phyloP scores from a whole-genome alignment of 306 rosid genomes.

The Macrotyloma uniflorum region DNA sequence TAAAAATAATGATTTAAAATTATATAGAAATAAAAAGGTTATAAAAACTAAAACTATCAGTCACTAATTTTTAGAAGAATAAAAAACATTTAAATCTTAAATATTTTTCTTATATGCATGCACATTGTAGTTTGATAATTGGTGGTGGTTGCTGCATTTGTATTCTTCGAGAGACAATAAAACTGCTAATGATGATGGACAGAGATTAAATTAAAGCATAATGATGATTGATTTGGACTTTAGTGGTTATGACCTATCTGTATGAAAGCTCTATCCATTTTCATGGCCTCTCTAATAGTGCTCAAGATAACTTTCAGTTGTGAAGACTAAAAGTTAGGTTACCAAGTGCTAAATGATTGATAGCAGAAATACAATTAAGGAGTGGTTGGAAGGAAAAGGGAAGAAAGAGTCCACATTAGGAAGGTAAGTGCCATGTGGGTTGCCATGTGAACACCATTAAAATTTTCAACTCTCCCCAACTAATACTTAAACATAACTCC shows the following conservation, averaged over 20 bases:
- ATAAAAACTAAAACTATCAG: too few species aligned
- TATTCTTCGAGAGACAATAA: conserved; percentile 33
- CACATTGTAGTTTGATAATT: conserved; percentile 35
- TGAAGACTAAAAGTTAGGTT: conserved; percentile 34
- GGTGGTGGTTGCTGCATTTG: conserved; percentile 38
- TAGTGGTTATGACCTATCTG: conserved; percentile 37
- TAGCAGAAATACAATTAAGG: conserved; percentile 27
- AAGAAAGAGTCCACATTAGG: conserved; percentile 46
- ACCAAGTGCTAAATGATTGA: conserved; percentile 53
- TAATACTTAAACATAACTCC: conserved; percentile 42
- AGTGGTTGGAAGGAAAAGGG: conserved; percentile 44
- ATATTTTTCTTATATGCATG: conserved; percentile 32
- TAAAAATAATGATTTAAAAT: too few species aligned
- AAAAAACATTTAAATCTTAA: too few species aligned
- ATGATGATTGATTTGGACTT: conserved; percentile 46
- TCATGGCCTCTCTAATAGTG: conserved; percentile 16
- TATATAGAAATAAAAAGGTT: too few species aligned
- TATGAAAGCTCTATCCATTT: conserved; percentile 34
- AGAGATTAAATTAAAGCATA: conserved; percentile 43
- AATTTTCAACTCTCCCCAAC: conserved; percentile 46
- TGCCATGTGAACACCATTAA: conserved; percentile 79
- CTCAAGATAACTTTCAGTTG: conserved; percentile 26
- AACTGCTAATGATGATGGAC: conserved; percentile 34
- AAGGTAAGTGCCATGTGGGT: conserved; percentile 66
- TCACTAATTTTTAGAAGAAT: too few species aligned